Base-by-base conservation (phyloP, 1,284 basidiomycete species). In the Somion occarium region DNA sequence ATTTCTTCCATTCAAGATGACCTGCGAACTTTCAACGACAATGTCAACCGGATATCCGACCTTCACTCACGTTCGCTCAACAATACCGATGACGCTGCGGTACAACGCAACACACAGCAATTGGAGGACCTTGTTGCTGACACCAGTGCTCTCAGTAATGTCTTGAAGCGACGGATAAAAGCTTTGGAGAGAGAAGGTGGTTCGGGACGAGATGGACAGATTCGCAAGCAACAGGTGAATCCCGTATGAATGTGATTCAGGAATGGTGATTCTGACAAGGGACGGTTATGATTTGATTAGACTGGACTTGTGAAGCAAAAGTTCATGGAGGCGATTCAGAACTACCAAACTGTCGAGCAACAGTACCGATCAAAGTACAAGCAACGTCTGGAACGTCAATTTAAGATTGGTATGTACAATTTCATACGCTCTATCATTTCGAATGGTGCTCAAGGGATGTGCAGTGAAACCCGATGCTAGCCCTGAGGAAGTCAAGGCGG, bases 351-450 rank as follows among this genome's bases (percentile, higher is more conserved):
- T 38, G 92, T 97, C 22, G 97, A 99, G 73, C 89, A 94, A 69
- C 86, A 92, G 64, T 93, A 91, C 68, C 85, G 96, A 53, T 80
- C 88, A 59, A 95, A 92, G 74, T 94, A 97, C 72, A 93, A 93
- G 71, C 91, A 95, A 67, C 80, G 94, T 43, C 85, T 96, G 75
- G 95, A 96, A 73, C 82, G 97, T 56, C 97, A 99, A 73, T 96
- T 89, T 76, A 93, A 88, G 73, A 99, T 99, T 60, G 88, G 88
- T 88, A 50, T 7, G 79, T 72, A 19, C 24, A 3, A 34, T 7
- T 34, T 34, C 30, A 34, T 15, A n/a, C n/a, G n/a, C n/a, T n/a
- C n/a, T n/a, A n/a, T n/a, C n/a, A n/a, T n/a, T n/a, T n/a, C n/a
- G n/a, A n/a, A n/a, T n/a, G n/a, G n/a, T n/a, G n/a, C n/a, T n/a